phyloP scores from a whole-genome alignment of 2,329 filamentous ascomycete species.

The Penicillium sp. region DNA sequence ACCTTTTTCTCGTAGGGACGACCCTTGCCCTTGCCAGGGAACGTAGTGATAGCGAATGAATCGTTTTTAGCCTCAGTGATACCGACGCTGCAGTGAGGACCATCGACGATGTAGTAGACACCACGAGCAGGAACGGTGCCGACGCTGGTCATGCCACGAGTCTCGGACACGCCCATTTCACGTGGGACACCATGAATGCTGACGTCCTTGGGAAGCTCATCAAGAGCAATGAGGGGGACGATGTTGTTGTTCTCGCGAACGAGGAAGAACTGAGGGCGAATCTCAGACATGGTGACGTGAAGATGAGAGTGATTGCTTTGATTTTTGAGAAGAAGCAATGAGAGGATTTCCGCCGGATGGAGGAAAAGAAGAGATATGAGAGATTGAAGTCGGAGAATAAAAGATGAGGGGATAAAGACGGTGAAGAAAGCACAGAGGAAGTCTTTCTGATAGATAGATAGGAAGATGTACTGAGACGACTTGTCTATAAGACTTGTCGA shows the following conservation, averaged over 20 bases:
- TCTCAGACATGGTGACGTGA: constrained; percentile 8
- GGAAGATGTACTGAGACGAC: too few species aligned
- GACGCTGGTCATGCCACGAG: constrained; percentile 41
- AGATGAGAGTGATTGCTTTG: neutral
- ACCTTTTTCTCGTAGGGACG: constrained; percentile 7
- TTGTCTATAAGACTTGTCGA: constrained; percentile 1
- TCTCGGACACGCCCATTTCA: constrained; percentile 32
- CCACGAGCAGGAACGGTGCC: constrained; percentile 31
- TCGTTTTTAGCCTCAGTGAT: neutral
- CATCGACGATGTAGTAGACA: constrained; percentile 34
- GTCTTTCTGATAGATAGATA: neutral
- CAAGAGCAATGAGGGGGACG: constrained; percentile 42
- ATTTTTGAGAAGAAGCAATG: neutral
- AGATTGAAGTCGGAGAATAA: neutral
- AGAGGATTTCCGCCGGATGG: neutral
- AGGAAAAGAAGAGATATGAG: neutral
- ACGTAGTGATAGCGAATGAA: neutral
- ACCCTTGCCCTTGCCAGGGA: constrained; percentile 9
- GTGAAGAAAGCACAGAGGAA: neutral
- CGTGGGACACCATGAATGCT: constrained; percentile 36
- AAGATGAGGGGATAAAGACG: neutral
- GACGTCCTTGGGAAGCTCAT: constrained; percentile 41
- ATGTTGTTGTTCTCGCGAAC: constrained; percentile 38
- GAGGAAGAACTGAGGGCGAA: constrained; percentile 38
- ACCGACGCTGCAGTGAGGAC: constrained; percentile 4